A percentile compares a stretch with the other conserved stretches of the same genome.
Evolutionary conservation across 2,329 filamentous ascomycete genomes (phyloP).

Genomic region (Rachicladosporium sp.): DNA sequence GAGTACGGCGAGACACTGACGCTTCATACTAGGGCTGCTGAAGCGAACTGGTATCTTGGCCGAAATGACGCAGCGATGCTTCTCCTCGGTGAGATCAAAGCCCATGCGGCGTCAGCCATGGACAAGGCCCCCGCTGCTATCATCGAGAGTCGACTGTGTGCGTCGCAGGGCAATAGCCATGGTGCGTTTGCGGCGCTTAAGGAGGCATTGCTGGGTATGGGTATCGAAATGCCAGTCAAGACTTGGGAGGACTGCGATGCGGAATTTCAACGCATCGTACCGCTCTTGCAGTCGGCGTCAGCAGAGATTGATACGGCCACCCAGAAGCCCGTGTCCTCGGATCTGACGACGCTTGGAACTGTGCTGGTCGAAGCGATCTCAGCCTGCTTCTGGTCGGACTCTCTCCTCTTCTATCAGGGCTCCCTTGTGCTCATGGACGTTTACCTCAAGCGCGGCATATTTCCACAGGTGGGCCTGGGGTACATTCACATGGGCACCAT

Average conservation of each 20-base stretch:
- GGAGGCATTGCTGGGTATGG: conserved; percentile 58
- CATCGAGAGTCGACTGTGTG: conserved; percentile 65
- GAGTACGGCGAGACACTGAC: conserved; percentile 78
- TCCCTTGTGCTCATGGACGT: conserved; percentile 54
- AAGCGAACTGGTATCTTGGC: conserved; percentile 70
- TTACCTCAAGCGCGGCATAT: conserved; percentile 51
- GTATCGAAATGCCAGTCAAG: conserved; percentile 50
- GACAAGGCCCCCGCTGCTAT: conserved; percentile 80
- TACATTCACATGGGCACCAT: conserved; percentile 59
- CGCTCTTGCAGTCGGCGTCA: conserved; percentile 10
- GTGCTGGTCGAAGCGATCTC: conserved; percentile 58
- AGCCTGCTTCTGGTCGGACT: conserved; percentile 62
- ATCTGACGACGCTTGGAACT: conserved; percentile 52
- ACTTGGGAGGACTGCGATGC: conserved; percentile 68
- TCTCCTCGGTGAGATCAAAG: conserved; percentile 58
- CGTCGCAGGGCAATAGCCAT: conserved; percentile 58
- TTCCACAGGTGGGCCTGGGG: conserved; percentile 55
- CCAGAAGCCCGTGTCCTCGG: conserved; percentile 39
- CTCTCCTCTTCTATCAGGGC: conserved; percentile 59
- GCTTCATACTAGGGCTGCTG: conserved; percentile 65
- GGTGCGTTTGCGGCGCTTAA: conserved; percentile 59
- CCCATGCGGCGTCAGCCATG: conserved; percentile 55
- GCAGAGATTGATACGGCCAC: conserved; percentile 7
- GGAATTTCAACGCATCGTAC: conserved; percentile 46
- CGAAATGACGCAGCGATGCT: conserved; percentile 55